Evolutionary conservation across 2,329 filamentous ascomycete species (phyloP).

Genomic region (Phyllosticta paracitricarpa): DNA sequence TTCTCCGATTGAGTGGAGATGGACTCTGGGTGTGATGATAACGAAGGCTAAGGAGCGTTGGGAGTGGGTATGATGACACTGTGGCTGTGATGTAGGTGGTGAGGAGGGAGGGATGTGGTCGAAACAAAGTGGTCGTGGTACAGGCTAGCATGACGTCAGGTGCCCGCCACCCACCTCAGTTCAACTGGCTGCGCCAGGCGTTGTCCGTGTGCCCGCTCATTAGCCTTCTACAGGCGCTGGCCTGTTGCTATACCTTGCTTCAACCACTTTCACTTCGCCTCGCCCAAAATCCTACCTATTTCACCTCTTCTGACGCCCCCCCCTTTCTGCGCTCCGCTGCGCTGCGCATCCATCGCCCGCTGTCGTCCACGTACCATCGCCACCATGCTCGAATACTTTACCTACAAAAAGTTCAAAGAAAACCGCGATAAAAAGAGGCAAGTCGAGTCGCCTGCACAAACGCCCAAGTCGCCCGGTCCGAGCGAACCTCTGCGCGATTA

Average conservation of each 20-base stretch:
- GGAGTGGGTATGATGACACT: not conserved
- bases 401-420: constrained; percentile 31
- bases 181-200: no score
- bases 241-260: not conserved
- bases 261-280: not conserved
- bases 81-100: no score
- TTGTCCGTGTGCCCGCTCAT: not conserved
- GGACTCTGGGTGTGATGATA: not conserved
- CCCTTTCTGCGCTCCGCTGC: not conserved
- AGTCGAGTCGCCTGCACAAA: constrained; percentile 17
- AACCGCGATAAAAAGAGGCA: constrained; percentile 17
- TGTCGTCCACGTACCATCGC: not conserved
- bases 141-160: not conserved
- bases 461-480: constrained; percentile 13
- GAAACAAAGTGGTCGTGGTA: not conserved
- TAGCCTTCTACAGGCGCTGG: not conserved
- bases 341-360: no score
- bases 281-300: not conserved
- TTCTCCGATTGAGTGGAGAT: no score
- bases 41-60: not conserved
- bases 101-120: not conserved
- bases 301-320: not conserved
- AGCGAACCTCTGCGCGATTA: constrained; percentile 8
- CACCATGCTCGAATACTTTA: constrained; percentile 29
- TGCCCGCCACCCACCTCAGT: not conserved